Evolutionary conservation across 495 filamentous ascomycete genomes (phyloP).

Genomic region (Neurospora sp.): DNA sequence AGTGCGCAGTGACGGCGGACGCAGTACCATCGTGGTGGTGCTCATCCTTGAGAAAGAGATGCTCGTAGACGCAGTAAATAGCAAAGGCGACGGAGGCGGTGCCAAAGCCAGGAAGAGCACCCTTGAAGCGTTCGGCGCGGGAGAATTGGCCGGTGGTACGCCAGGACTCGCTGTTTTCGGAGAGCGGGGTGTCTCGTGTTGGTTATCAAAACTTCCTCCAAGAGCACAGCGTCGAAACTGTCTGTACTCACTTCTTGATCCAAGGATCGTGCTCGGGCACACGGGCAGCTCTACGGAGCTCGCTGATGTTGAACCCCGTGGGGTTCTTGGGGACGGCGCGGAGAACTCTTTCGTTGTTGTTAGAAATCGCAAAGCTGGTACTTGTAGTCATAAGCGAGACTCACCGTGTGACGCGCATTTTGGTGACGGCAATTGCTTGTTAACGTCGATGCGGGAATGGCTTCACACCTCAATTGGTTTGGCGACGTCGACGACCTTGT

Average conservation of each 20-base stretch:
- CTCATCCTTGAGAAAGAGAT: slow-evolving; percentile 65
- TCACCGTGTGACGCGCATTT: slow-evolving; percentile 38
- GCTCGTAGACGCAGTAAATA: slow-evolving; percentile 79
- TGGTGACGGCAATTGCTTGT: slow-evolving; percentile 19
- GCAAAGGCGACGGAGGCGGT: slow-evolving; percentile 86
- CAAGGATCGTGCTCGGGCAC: slow-evolving; percentile 75
- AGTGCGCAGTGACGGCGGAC: not conserved
- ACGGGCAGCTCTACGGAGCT: slow-evolving; percentile 58
- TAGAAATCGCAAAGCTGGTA: not conserved
- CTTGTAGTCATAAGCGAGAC: slow-evolving; percentile 19
- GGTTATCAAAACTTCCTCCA: slow-evolving; percentile 3
- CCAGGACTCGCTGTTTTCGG: slow-evolving; percentile 72
- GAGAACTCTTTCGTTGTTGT: not conserved
- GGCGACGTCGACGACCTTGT: not conserved
- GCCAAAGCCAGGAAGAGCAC: slow-evolving; percentile 78
- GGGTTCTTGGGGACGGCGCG: slow-evolving; percentile 44
- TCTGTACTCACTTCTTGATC: slow-evolving; percentile 54
- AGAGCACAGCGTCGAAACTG: not conserved
- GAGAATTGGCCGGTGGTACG: slow-evolving; percentile 82
- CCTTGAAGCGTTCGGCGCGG: slow-evolving; percentile 77
- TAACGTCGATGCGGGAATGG: slow-evolving; percentile 5
- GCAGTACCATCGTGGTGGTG: slow-evolving; percentile 46
- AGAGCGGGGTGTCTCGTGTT: not conserved
- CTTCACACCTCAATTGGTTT: not conserved
- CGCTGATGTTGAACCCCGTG: slow-evolving; percentile 73